Conservation (phyloP, 257 asterid species). For the Petrea volubilis region DNA sequence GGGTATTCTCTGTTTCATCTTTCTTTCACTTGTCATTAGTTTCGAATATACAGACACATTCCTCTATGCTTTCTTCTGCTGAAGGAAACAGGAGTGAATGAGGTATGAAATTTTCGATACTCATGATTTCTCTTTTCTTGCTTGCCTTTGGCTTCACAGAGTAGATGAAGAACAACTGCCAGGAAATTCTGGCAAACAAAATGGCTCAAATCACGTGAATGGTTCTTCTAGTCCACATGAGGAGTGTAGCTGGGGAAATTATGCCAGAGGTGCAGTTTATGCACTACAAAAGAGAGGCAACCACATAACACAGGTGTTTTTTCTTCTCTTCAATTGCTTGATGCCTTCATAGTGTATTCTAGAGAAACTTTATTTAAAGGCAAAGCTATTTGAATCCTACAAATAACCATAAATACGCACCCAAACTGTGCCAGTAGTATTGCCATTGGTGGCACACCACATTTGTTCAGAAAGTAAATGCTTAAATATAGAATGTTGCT, state of each 20-base stretch:
- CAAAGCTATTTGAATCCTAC: neutral
- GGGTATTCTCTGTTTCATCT: neutral
- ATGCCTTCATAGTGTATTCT: slow-evolving; percentile 2
- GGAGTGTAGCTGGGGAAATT: slow-evolving; percentile 87
- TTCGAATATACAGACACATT: slow-evolving; percentile 2
- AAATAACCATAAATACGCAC: neutral
- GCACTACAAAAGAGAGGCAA: slow-evolving; percentile 79
- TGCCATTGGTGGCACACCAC: neutral
- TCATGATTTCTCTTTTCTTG: slow-evolving; percentile 7
- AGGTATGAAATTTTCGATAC: neutral
- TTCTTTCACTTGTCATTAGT: neutral
- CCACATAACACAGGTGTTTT: slow-evolving; percentile 51
- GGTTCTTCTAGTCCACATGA: slow-evolving; percentile 41
- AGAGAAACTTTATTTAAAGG: neutral
- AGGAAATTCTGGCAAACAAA: slow-evolving; percentile 33
- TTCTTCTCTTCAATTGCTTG: slow-evolving; percentile 5
- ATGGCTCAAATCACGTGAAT: slow-evolving; percentile 30
- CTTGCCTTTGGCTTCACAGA: slow-evolving; percentile 44
- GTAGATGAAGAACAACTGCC: slow-evolving; percentile 72
- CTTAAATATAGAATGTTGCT: neutral
- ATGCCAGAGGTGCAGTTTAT: slow-evolving; percentile 87
- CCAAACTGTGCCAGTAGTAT: slow-evolving; percentile 8
- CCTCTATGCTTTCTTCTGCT: neutral
- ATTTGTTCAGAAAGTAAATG: neutral
- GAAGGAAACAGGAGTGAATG: slow-evolving; percentile 6